Evolutionary conservation across 2,329 filamentous ascomycete species (phyloP), one percentile per base, ranked within the genome.

Genomic region (Mariannaea sp.): DNA sequence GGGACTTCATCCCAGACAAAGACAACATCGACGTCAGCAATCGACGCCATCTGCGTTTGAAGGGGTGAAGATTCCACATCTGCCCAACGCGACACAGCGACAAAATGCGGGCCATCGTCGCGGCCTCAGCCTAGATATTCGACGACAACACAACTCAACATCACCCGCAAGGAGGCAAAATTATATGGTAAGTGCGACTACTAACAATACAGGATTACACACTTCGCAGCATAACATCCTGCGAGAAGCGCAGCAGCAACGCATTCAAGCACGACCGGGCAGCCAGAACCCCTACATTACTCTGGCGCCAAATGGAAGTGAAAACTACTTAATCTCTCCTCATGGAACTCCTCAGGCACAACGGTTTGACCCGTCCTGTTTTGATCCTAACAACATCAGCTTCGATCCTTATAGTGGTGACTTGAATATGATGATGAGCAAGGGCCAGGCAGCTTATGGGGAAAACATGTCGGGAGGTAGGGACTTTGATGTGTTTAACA

Each of bases 171-270:
- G 60, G 61, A 53, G 66, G 67, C 70, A 71, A 59, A 63, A 67
- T 45, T 64, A 65, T 49, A 68, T 70, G 77, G 76, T 81, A 79
- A 80, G 78, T 76, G 79, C 73, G 62, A 65, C 68, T 73, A 80
- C 77, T 76, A 83, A 80, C 76, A 73, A 77, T 71, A 71, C 76
- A 79, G 77, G 77, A 81, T 75, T 78, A 78, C 76, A 61, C 56
- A 64, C 57, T 65, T 77, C 78, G 82, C 89, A 92, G 83, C 88
- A 91, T 83, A 63, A 66, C 49, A 81, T 85, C 77, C 83, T 91
- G 86, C 88, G 87, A 87, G 89, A 90, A 89, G 83, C 88, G 86
- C 90, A 93, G 84, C 85, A 90, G 86, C 89, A 92, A 80, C 85
- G 84, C 83, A 82, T 85, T 59, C 73, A 75, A 82, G 83, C 84